phyloP scores from a whole-genome alignment of 148 eudicot species.

The Persicaria tinctoria region DNA sequence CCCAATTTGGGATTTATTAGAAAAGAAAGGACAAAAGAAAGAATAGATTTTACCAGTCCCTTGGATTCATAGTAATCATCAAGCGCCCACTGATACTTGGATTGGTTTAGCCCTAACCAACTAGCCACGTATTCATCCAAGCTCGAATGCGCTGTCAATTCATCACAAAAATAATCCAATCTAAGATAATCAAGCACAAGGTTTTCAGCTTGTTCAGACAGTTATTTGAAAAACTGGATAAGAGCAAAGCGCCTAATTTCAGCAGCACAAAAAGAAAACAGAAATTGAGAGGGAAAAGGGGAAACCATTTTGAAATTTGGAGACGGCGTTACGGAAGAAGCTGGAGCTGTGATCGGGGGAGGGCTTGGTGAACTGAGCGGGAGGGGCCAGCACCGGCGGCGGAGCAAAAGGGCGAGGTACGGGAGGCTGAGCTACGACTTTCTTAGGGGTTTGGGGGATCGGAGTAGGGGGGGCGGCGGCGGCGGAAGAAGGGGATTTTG shows the following conservation, averaged over 20 bases:
- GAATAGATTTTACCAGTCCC: constrained; percentile 36
- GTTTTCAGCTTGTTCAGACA: background rate
- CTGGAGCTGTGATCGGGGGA: constrained; percentile 25
- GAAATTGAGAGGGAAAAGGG: background rate
- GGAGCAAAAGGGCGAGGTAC: constrained; percentile 12
- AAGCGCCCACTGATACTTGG: constrained; percentile 98
- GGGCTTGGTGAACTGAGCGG: constrained; percentile 37
- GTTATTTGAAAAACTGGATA: background rate
- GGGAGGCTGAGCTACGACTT: constrained; percentile 16
- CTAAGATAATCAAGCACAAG: background rate
- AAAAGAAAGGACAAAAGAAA: too few species aligned
- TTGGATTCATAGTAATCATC: constrained; percentile 76
- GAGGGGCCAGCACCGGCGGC: constrained; percentile 64
- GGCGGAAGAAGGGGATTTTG: background rate
- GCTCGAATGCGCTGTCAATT: constrained; percentile 63
- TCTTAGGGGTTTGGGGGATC: constrained; percentile 22
- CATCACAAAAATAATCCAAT: background rate
- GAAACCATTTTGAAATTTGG: constrained; percentile 70
- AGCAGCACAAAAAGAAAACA: background rate
- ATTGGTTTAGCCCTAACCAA: constrained; percentile 91
- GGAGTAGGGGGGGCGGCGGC: background rate
- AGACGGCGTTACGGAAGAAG: constrained; percentile 58
- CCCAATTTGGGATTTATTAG: too few species aligned
- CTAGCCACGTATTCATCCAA: constrained; percentile 78
- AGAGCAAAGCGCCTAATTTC: background rate